These are phyloP conservation scores for Nematocida sp. DNA, from an alignment of 371 early-diverging fungal genomes.

Conservation along the genomic window DNA sequence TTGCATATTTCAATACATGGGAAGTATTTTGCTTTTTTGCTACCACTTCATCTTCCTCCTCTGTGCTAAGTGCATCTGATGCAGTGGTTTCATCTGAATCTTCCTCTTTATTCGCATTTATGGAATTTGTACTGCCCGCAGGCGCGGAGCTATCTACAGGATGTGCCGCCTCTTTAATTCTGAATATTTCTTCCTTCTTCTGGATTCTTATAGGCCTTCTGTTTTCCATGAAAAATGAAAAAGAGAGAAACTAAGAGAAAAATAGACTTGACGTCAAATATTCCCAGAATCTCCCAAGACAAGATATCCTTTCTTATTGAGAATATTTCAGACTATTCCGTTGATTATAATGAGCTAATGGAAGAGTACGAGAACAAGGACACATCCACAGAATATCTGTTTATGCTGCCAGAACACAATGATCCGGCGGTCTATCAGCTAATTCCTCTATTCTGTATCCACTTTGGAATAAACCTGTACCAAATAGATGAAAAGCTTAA, in stretches of 20 bases:
- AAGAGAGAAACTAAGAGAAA: constrained; percentile 17
- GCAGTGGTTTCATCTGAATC: background rate
- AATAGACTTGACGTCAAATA: constrained; percentile 24
- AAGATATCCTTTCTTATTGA: background rate
- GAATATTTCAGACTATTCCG: background rate
- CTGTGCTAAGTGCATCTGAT: background rate
- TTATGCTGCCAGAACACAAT: constrained; percentile 11
- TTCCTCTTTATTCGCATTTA: background rate
- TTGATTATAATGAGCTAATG: constrained; percentile 50
- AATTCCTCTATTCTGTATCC: constrained; percentile 50
- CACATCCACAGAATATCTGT: background rate
- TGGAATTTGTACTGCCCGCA: background rate
- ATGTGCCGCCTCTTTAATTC: background rate
- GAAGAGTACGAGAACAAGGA: constrained; percentile 30
- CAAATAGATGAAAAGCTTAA: constrained; percentile 9
- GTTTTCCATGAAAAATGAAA: constrained; percentile 62
- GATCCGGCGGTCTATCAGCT: constrained; percentile 54
- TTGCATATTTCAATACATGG: background rate
- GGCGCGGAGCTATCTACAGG: background rate
- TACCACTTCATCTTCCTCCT: background rate
- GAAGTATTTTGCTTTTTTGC: background rate
- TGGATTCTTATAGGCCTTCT: constrained; percentile 38
- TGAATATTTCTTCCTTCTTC: constrained; percentile 42
- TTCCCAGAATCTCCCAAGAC: background rate
- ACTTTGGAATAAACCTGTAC: constrained; percentile 42